Base-by-base conservation (phyloP, 2,329 filamentous ascomycete species). In the Botrytis aclada region DNA sequence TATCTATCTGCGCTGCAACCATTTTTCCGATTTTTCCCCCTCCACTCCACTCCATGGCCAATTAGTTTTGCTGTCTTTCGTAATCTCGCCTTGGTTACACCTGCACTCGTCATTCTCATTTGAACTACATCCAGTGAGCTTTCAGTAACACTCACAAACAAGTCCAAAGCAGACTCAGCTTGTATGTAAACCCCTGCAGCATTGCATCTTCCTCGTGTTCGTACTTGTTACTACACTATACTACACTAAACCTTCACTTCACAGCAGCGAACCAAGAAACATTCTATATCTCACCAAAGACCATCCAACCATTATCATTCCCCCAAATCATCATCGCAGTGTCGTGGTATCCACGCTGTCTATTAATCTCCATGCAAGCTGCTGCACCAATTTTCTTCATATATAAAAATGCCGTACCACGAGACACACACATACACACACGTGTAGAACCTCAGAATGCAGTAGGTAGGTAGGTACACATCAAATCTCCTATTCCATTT, bases 151-250 rank as follows among this genome's bases (percentile, higher is more conserved):
- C 43, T 39, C 63, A n/a, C 10, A 18, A n/a, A n/a, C 22, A 22
- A 16, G 20, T 37, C 12, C 8, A 32, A 37, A 51, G 32, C 34
- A 51, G 20, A 25, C 18, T 51, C 43, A 20, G 63, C 43, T 66
- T n/a, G 22, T 51, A 16, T 7, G n/a, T 18, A 66, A 51, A 32
- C 3, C 63, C 47, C 32, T 51, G 8, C 20, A 3, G 0, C 14
- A 66, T 37, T n/a, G 5, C 43, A 66, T 39, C 45, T 43, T 25
- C n/a, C 45, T 66, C 64, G 14, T 66, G 45, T 39, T 39, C 64
- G 25, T 39, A 54, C 22, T 29, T 37, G n/a, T 45, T 45, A 14
- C 29, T n/a, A 14, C 37, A 43, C 43, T 4, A 22, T n/a, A 54
- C 14, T 22, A n/a, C 22, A 22, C 29, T 8, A 41, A 25, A 22